Base-by-base conservation (phyloP, 2,329 filamentous ascomycete genomes). In the Aspergillus sp. region DNA sequence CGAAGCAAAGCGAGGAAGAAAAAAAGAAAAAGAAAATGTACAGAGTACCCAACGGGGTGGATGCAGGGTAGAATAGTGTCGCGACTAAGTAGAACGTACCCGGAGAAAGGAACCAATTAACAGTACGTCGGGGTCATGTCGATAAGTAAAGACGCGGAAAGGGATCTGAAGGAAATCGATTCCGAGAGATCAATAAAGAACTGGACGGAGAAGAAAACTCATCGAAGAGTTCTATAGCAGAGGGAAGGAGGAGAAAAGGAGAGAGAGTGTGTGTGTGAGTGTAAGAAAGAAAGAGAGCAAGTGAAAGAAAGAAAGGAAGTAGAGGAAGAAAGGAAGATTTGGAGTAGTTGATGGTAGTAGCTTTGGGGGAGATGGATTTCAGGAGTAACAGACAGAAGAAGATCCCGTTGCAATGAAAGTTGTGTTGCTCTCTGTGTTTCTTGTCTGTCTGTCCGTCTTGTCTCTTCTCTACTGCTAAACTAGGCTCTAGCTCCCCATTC, bases 41-140 rank as follows among this genome's bases (percentile, higher is more conserved):
- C 13, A 38, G 25, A 36, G 32, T 15, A 21, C 52, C 15, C 21
- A 55, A 28, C 23, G 38, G 52, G 50, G 25, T 43, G 51, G 19
- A 61, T 39, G 54, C 47, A 41, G 45, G 52, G 53, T 58, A 64
- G 43, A 39, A 54, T 55, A 57, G 63, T 53, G 52, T 52, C 49
- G 55, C 55, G 43, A 36, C 52, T 60, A 36, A 36, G 32, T 36
- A 59, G 54, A 60, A 59, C 59, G 41, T 65, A 67, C 65, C 63
- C 51, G 62, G 19, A 64, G 62, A 62, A 62, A 65, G 61, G 57
- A 58, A 59, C 62, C 57, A 62, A 60, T 58, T 55, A 64, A 39
- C 23, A 64, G 57, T 28, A 50, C 39, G 36, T 48, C 48, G 48
- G 15, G 47, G 55, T 63, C 61, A 64, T 64, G 58, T 55, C 54